phyloP scores from a whole-genome alignment of 805 yeast genomes.

The Starmera caribaea region DNA sequence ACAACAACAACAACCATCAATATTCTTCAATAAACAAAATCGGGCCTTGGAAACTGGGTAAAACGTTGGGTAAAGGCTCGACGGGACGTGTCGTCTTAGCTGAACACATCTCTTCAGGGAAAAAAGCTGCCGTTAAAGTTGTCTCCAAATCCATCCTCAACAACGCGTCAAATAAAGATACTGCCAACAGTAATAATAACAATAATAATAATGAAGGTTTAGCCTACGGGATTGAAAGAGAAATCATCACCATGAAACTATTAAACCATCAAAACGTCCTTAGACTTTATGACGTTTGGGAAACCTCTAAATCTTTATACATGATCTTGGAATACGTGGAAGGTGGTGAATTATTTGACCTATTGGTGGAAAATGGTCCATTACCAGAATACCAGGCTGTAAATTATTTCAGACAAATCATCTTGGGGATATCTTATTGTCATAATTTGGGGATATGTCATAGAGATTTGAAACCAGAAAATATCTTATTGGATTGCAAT shows the following conservation, averaged over 20 bases:
- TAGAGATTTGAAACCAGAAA: conserved; percentile 77
- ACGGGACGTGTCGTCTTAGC: conserved; percentile 75
- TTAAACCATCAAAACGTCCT: conserved; percentile 90
- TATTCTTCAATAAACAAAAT: conserved; percentile 35
- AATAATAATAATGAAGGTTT: conserved; percentile 45
- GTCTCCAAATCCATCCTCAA: conserved; percentile 55
- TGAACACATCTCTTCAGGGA: conserved; percentile 58
- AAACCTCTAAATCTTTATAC: conserved; percentile 81
- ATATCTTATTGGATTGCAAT: conserved; percentile 55
- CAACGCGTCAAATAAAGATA: conserved; percentile 23
- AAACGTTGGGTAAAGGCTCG: conserved; percentile 74
- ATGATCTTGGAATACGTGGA: conserved; percentile 75
- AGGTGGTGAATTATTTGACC: conserved; percentile 81
- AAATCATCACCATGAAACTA: conserved; percentile 93
- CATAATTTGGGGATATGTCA: conserved; percentile 77
- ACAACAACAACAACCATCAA: too few relatives aligned
- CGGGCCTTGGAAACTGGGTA: conserved; percentile 80
- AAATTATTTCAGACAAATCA: conserved; percentile 66
- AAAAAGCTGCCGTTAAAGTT: conserved; percentile 75
- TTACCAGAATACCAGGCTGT: conserved; percentile 67
- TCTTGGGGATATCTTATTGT: conserved; percentile 71
- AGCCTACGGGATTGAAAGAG: conserved; percentile 95
- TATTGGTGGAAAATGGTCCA: conserved; percentile 59
- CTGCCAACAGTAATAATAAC: conserved; percentile 1
- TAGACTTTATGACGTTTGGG: conserved; percentile 96